A percentile compares a stretch with the other conserved stretches of the same genome.
Evolutionary conservation across 176 grass and related monocot species (phyloP).

Genomic region (Musa schizocarpa): DNA sequence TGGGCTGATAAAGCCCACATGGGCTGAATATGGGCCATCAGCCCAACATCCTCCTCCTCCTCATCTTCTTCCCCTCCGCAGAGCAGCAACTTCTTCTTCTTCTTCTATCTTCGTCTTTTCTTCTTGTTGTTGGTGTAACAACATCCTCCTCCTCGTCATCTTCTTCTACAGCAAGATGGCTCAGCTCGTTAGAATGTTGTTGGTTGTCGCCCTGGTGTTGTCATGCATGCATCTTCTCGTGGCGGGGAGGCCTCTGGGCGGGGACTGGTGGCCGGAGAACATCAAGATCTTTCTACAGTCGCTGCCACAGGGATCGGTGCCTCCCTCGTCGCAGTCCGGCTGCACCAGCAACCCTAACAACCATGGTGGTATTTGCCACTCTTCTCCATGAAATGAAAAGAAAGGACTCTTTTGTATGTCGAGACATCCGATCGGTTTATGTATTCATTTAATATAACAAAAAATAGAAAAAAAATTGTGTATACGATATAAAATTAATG

Average conservation of each 20-base stretch:
- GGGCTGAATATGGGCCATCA: too few relatives aligned
- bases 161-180: neutral
- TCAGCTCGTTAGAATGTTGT: neutral
- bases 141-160: neutral
- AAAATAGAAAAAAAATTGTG: too few relatives aligned
- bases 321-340: neutral
- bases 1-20: too few relatives aligned
- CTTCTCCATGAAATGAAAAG: neutral
- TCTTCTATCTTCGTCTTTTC: too few relatives aligned
- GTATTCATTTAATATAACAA: neutral
- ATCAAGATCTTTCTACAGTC: neutral
- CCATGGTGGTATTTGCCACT: neutral
- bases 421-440: neutral
- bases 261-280: slow-evolving; percentile 1
- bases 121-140: neutral
- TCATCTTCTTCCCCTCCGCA: too few relatives aligned
- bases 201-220: slow-evolving; percentile 5
- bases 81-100: neutral
- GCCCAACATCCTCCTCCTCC: too few relatives aligned
- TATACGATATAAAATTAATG: too few relatives aligned
- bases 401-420: neutral
- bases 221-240: neutral
- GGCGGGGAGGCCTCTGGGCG: neutral
- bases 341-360: neutral
- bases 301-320: neutral